phyloP scores from a whole-genome alignment of 148 eudicot genomes.

The Camellia sinensis region DNA sequence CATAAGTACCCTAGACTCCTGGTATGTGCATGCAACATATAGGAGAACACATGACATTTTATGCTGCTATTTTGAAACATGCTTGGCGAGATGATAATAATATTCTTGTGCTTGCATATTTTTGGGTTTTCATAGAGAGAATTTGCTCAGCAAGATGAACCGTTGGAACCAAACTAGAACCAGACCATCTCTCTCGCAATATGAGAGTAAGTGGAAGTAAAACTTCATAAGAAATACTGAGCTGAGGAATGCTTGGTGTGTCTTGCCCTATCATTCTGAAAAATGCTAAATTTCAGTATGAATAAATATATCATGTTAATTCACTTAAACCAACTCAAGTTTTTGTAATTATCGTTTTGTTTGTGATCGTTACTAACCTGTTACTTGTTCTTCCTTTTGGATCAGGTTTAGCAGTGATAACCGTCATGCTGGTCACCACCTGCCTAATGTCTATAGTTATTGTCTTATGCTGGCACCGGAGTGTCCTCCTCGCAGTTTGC shows the following conservation, averaged over 20 bases:
- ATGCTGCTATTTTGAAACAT: no score
- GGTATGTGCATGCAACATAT: no score
- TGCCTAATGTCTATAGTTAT: slow-evolving; percentile 98
- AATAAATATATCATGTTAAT: not conserved
- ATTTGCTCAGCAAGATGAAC: not conserved
- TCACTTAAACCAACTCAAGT: not conserved
- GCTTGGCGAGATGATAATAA: no score
- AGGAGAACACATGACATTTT: no score
- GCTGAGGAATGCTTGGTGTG: no score
- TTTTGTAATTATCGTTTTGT: not conserved
- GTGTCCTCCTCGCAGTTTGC: slow-evolving; percentile 57
- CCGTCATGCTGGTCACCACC: slow-evolving; percentile 96
- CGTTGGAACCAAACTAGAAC: not conserved
- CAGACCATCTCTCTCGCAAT: not conserved
- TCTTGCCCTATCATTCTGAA: no score
- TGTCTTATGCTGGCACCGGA: slow-evolving; percentile 81
- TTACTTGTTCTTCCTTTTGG: slow-evolving; percentile 8
- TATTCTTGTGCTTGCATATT: no score
- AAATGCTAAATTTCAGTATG: not conserved
- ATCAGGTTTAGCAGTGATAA: slow-evolving; percentile 95
- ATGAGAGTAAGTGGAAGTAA: not conserved
- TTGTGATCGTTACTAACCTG: not conserved
- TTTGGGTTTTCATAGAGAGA: not conserved
- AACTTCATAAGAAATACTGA: no score
- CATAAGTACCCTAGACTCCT: not conserved